Evolutionary conservation across 805 yeast species (phyloP), one percentile per base, ranked within the genome.

Genomic region (Metschnikowia borealis): DNA sequence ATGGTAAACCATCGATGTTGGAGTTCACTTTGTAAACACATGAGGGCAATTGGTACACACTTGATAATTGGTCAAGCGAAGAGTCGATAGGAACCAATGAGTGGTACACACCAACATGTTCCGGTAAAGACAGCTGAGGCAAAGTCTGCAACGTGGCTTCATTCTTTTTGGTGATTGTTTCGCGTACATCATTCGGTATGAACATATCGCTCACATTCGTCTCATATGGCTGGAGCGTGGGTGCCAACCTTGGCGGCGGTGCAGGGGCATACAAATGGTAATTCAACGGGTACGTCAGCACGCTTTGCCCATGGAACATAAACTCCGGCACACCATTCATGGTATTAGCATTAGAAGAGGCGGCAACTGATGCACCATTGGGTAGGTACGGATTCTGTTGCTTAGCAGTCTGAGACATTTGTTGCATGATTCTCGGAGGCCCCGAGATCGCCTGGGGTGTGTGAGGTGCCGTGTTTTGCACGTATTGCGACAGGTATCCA

Each of bases 251-350:
- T 7, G 90, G 91, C 2, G 91, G 89, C 8, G 97, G 92, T 31
- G 82, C 78, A 2, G 97, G 97, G 0, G 97, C 94, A 68, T 92
- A 91, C 37, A 89, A 69, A 67, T 91, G 96, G 64, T 88, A 87
- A 61, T 89, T 89, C 40, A 88, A 69, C 0, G 87, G 86, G 55
- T 70, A 82, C 13, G 59, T 23, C 49, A 37, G 59, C 17, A 55
- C 38, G 14, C 36, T 46, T 43, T 47, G 61, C 32, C 48, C 45
- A 18, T 51, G 57, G 18, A 49, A 56, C 54, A 56, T 52, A 32
- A 49, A 44, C 56, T 55, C 49, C 57, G 51, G 29, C 4, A 46
- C 39, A 5, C 44, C 33, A 26, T 37, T 38, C 20, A 52, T 51
- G 6, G 56, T 17, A 14, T 38, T 47, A 42, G 54, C 33, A 47